Conservation (phyloP, 768 basidiomycete species). For the Lyophyllum atratum region DNA sequence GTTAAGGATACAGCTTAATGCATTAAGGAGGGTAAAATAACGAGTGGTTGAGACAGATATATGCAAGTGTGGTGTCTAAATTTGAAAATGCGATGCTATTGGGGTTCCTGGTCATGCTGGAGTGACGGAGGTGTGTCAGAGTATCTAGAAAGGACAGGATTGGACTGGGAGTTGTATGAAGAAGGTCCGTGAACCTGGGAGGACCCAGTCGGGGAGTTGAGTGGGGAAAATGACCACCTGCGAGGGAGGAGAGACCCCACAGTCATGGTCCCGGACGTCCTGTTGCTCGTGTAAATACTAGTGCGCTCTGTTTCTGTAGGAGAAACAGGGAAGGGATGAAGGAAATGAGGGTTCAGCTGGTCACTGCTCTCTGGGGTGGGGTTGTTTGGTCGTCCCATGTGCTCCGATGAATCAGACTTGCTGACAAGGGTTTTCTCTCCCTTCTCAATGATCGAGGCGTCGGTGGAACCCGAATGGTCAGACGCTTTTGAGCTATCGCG, state of each 20-base stretch:
- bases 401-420: slow-evolving; percentile 12
- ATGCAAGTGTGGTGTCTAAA: not conserved
- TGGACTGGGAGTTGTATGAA: slow-evolving; percentile 12
- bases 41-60: not conserved
- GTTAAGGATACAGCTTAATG: slow-evolving; percentile 2
- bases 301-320: slow-evolving; percentile 37
- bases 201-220: slow-evolving; percentile 18
- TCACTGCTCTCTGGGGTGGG: slow-evolving; percentile 53
- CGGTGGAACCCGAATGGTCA: slow-evolving; percentile 20
- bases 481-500: slow-evolving; percentile 10
- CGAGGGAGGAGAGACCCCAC: slow-evolving; percentile 39
- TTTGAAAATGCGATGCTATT: slow-evolving; percentile 5
- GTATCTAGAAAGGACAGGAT: slow-evolving; percentile 4
- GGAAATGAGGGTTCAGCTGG: slow-evolving; percentile 39
- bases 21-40: slow-evolving; percentile 8
- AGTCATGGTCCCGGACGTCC: slow-evolving; percentile 36
- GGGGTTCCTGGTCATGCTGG: slow-evolving; percentile 2
- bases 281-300: slow-evolving; percentile 32
- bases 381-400: slow-evolving; percentile 43
- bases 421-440: slow-evolving; percentile 19
- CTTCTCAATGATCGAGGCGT: slow-evolving; percentile 43
- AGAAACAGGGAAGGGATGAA: slow-evolving; percentile 48
- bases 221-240: slow-evolving; percentile 37
- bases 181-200: slow-evolving; percentile 14
- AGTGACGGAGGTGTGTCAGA: not conserved